phyloP scores from a whole-genome alignment of 176 grass and related monocot genomes.

The bread wheat (Triticum aestivum) region DNA sequence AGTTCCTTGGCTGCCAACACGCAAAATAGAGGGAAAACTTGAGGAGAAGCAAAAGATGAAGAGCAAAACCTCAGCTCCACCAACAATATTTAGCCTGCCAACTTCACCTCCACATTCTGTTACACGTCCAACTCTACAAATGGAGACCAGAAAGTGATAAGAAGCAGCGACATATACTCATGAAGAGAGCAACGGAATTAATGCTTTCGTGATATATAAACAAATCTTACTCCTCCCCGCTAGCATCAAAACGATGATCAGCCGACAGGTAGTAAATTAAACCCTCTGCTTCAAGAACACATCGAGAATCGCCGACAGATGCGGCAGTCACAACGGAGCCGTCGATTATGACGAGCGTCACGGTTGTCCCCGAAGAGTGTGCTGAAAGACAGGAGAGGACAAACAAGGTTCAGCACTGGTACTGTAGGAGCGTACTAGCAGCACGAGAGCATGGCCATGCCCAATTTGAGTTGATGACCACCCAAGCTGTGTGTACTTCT shows the following conservation, averaged over 20 bases:
- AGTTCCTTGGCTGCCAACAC: slow-evolving; percentile 1
- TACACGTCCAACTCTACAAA: slow-evolving; percentile 75
- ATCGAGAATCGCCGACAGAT: slow-evolving; percentile 84
- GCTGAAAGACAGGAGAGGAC: slow-evolving; percentile 40
- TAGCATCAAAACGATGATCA: slow-evolving; percentile 83
- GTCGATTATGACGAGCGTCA: slow-evolving; percentile 90
- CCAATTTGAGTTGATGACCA: neutral
- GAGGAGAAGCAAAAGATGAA: slow-evolving; percentile 9
- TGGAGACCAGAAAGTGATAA: slow-evolving; percentile 5
- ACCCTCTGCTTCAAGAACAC: slow-evolving; percentile 78
- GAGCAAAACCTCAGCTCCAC: slow-evolving; percentile 74
- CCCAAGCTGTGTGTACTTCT: neutral
- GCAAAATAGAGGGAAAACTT: slow-evolving; percentile 5
- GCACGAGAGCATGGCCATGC: neutral
- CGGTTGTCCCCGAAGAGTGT: slow-evolving; percentile 80
- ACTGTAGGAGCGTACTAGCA: neutral
- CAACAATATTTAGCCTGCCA: slow-evolving; percentile 75
- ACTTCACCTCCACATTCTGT: slow-evolving; percentile 89
- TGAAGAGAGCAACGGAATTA: neutral
- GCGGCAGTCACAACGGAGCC: slow-evolving; percentile 70
- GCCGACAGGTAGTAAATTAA: slow-evolving; percentile 71
- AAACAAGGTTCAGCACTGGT: neutral
- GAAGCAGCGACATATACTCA: neutral
- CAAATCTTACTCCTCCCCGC: slow-evolving; percentile 73
- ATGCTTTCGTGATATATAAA: neutral